Base-by-base conservation (phyloP, 2,329 filamentous ascomycete genomes). In the Fusarium albidum region DNA sequence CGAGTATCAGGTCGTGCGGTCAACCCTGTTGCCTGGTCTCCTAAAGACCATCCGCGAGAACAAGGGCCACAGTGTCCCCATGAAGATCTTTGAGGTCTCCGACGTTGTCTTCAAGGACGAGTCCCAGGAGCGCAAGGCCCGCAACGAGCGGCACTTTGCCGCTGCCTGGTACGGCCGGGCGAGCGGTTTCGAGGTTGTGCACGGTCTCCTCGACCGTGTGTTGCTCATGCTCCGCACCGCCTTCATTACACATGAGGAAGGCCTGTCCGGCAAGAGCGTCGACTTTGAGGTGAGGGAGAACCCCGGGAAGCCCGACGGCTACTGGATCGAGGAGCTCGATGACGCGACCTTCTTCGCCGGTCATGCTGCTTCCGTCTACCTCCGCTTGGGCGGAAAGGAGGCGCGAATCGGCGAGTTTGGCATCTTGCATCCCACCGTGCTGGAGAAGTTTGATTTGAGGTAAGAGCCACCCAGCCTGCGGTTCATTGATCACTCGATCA, bases 91-190 rank as follows among this genome's bases (percentile, higher is more conserved):
- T 72, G 93, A 97, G 77, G 89, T 91, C 52, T 88, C 89, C 57
- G 94, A 98, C 68, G 90, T 97, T 15, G 92, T 90, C 26, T 91
- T 96, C 81, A 96, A 98, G 77, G 94, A 96, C 68, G 76, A 88
- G 57, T 80, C 79, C 12, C 75, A 87, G 39, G 95, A 99, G 82
- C 86, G 95, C 61, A 92, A 92, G 79, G 90, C 87, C 65, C 86
- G 92, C 64, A 99, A 99, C 73, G 91, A 97, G 80, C 83, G 94
- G 49, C 94, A 96, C 77, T 98, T 96, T 73, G 92, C 91, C n/a
- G 95, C 93, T 9, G 93, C 92, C 2, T 96, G 90, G 84, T 97
- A 94, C 75, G 93, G 93, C 69, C 96, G 95, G 82, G 91, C 87
- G 4, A 92, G 89, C 65, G 95, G 96, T 34, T 99, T 99, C 74